Evolutionary conservation across 352 stramenopile species (phyloP), one percentile per base, ranked within the genome.

Genomic region (Phytophthora parvispora): DNA sequence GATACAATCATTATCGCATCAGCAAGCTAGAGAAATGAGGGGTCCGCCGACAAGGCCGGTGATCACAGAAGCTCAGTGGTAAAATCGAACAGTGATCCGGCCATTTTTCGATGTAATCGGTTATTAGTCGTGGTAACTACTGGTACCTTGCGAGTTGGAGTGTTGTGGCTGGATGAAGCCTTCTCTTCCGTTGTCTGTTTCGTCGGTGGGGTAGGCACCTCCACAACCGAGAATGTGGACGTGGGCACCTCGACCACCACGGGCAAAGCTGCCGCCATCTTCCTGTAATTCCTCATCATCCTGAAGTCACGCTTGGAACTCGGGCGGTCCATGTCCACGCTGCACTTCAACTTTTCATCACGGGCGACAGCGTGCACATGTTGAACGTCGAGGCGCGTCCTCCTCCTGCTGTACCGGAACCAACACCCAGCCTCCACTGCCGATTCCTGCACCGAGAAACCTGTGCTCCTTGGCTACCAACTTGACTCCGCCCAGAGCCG

Each of bases 281-380:
- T 77, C 29, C 77, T 80, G 38, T 78, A 78, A 20, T 64, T 81
- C 42, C 72, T 76, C n/a, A 89, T 43, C 15, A 78, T 70, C 15
- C 74, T 69, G 3, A 81, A 78, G n/a, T 80, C 78, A 38, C 82
- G 83, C 49, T 96, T 96, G 3, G 86, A 89, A 29, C 80, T 67
- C 28, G 89, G 89, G 3, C 78, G 79, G 2, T 86, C 89, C 77
- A 96, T 91, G 28, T 94, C 84, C 28, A 93, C 86, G 7, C 78
- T 93, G 67, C 73, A 91, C 38, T 91, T 90, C 25, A 95, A 67
- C 54, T 92, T n/a, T n/a, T 93, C 68, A 91, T 87, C 57, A 93
- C 84, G 0, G 89, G 89, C 28, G 89, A 96, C 57, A 87, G 89
- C 20, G 89, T 96, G 49, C 84, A 95, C 36, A 94, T 72, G 43